Base-by-base conservation (phyloP, 768 basidiomycete species). In the Glaciozyma martinii region DNA sequence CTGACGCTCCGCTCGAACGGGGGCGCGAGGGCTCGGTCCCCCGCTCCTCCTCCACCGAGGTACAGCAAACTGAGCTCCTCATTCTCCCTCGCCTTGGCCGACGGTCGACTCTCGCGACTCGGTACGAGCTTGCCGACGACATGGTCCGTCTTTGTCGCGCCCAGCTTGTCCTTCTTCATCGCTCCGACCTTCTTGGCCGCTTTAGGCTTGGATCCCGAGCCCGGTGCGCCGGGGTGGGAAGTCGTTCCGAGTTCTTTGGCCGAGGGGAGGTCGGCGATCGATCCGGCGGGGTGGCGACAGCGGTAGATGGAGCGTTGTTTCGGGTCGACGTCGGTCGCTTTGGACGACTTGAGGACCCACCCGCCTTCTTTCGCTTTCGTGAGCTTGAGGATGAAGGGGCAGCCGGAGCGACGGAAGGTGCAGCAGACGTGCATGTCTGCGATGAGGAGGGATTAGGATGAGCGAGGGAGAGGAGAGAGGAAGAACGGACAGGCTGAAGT, bases 401-500 rank as follows among this genome's bases (percentile, higher is more conserved):
- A 70, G 13, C 68, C 68, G 1, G 65, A 10, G 13, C 33, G 32
- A 23, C 68, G 68, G 56, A 49, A 70, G 18, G 60, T 32, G 60
- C 68, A 70, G 52, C 44, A 56, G 52, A 70, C n/a, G 62, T 70
- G 68, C 68, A 70, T 70, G 62, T 66, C 37, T 40, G 37, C 15
- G 7, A 13, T 13, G 5, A 2, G 12, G 37, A 40, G 37, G 37
- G 37, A 13, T 40, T 40, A 40, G 37, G 10, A 13, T 13, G 37
- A 40, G 15, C 37, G 37, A 40, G 37, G 3, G 37, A 40, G 37
- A 13, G 15, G 5, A 10, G 33, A 13, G 37, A 40, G 37, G 37
- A 13, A n/a, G n/a, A 13, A 40, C 37, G 37, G 12, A 40, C 37
- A 70, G 3, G 68, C 65, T 13, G 65, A 63, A 25, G 56, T 55